Conservation (phyloP, 768 basidiomycete species). For the Nidularia pulvinata region DNA sequence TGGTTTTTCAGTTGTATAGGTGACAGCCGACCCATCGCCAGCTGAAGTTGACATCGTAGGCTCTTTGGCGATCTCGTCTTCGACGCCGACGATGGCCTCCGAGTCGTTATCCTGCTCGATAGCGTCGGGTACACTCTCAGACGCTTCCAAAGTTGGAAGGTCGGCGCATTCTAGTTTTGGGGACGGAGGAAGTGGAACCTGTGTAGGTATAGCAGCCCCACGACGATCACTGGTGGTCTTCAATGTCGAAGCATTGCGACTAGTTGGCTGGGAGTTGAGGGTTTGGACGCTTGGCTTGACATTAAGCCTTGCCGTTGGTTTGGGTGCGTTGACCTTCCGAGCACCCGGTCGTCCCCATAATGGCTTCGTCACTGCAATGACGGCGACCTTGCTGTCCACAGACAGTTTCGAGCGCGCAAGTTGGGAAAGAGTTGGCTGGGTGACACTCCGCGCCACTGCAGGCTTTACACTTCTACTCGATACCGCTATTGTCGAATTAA, state of each 20-base stretch:
- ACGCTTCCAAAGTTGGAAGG: background rate
- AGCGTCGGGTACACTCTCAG: background rate
- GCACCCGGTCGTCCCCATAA: conserved; percentile 6
- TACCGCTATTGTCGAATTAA: background rate
- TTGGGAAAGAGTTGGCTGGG: conserved; percentile 23
- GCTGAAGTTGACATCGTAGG: too few species aligned
- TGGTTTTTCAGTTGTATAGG: too few species aligned
- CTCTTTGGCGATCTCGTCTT: too few species aligned
- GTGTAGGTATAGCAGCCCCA: conserved; percentile 23
- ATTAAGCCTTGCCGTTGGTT: conserved; percentile 12
- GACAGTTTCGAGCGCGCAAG: conserved; percentile 18
- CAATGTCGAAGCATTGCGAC: too few species aligned
- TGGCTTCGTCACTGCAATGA: conserved; percentile 5
- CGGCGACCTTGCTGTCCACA: conserved; percentile 6
- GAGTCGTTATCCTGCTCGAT: background rate
- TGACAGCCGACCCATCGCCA: too few species aligned
- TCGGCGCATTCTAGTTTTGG: conserved; percentile 13
- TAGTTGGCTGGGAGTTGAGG: too few species aligned
- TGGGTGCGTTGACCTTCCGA: conserved; percentile 7
- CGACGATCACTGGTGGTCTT: background rate
- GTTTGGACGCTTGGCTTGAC: background rate
- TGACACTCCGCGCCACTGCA: conserved; percentile 9
- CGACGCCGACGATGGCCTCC: background rate
- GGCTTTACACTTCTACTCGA: background rate
- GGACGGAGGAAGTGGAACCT: conserved; percentile 33